phyloP scores from a whole-genome alignment of 2,329 filamentous ascomycete species.

The Verticillium isaacii region DNA sequence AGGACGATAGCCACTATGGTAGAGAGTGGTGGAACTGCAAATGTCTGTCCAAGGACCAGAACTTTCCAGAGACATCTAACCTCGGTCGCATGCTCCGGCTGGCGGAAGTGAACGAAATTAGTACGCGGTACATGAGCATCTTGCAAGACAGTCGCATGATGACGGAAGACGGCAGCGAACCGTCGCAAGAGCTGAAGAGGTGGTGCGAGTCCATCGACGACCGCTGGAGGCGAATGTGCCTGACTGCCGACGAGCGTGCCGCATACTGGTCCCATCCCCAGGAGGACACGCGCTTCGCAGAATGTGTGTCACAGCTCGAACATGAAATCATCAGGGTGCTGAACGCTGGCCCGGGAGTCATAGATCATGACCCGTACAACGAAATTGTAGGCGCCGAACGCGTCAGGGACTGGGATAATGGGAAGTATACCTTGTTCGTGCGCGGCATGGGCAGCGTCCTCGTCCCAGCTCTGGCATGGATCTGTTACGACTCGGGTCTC shows the following conservation, averaged over 20 bases:
- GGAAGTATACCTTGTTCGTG: not conserved
- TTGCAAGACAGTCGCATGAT: not conserved
- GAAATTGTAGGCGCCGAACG: not conserved
- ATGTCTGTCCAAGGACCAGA: not conserved
- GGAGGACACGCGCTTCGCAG: not conserved
- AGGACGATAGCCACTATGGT: not conserved
- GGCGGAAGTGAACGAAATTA: not conserved
- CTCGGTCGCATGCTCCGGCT: not conserved
- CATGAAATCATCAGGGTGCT: not conserved
- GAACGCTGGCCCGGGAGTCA: not conserved
- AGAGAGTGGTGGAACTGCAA: not conserved
- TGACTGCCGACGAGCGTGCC: not conserved
- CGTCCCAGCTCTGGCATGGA: not conserved
- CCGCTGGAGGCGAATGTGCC: not conserved
- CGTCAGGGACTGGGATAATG: not conserved
- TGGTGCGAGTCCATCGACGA: not conserved
- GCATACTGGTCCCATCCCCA: not conserved
- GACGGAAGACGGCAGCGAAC: not conserved
- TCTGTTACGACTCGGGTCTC: not conserved
- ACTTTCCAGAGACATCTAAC: not conserved
- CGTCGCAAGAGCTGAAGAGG: not conserved
- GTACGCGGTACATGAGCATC: not conserved
- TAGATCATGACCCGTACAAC: not conserved
- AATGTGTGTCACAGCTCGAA: not conserved
- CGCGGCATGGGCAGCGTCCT: not conserved